A percentile compares a stretch with the other conserved stretches of the same genome.
phyloP scores from a whole-genome alignment of 2,329 filamentous ascomycete genomes.

The Calonectria hongkongensis region DNA sequence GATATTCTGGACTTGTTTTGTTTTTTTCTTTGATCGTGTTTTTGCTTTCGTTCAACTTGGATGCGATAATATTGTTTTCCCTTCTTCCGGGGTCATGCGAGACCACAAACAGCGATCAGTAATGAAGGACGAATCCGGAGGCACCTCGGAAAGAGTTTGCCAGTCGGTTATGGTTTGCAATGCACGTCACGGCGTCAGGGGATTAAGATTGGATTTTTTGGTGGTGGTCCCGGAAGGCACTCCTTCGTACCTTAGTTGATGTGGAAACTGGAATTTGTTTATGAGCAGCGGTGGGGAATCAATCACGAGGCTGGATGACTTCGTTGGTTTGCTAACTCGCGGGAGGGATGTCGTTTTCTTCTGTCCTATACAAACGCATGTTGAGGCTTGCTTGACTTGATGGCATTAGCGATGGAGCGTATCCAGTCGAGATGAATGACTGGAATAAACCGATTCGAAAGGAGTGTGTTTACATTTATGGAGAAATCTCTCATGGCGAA shows the following conservation, averaged over 20 bases:
- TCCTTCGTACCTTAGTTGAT: conserved; percentile 52
- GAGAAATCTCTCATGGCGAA: conserved; percentile 30
- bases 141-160: conserved; percentile 30
- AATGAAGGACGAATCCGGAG: conserved; percentile 54
- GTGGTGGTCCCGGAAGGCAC: conserved; percentile 50
- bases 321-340: conserved; percentile 39
- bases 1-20: conserved; percentile 48
- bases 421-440: conserved; percentile 43
- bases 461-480: conserved; percentile 42
- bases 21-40: conserved; percentile 22
- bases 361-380: conserved; percentile 55
- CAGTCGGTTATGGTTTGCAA: conserved; percentile 35
- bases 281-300: conserved; percentile 41
- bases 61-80: conserved; percentile 54
- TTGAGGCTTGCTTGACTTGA: conserved; percentile 51
- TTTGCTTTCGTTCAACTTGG: conserved; percentile 44
- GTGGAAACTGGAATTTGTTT: conserved; percentile 50
- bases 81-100: conserved; percentile 49
- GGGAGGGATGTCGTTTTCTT: conserved; percentile 47
- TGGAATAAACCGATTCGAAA: conserved; percentile 38
- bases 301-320: conserved; percentile 48
- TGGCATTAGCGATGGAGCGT: conserved; percentile 53
- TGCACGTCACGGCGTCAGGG: conserved; percentile 53
- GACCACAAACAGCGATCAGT: conserved; percentile 51
- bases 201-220: conserved; percentile 51